phyloP scores from a whole-genome alignment of 257 asterid genomes.

The Fraxinus quadrangulata region DNA sequence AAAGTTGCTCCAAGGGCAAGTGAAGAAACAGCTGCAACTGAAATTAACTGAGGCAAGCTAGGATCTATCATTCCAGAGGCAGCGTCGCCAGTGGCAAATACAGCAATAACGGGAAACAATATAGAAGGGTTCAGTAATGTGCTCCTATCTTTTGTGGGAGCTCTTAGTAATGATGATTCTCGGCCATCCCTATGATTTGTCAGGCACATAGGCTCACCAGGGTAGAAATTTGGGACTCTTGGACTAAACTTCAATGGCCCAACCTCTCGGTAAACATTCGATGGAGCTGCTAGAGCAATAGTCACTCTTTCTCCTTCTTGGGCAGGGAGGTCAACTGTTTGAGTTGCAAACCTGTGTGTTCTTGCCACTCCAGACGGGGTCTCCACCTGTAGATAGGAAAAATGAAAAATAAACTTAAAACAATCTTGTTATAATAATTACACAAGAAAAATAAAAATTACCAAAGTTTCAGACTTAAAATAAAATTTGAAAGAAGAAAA shows the following conservation, averaged over 20 bases:
- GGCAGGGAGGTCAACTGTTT: conserved; percentile 92
- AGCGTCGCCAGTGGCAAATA: conserved; percentile 86
- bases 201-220: conserved; percentile 92
- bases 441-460: not conserved
- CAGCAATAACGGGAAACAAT: conserved; percentile 62
- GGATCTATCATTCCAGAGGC: conserved; percentile 91
- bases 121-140: conserved; percentile 64
- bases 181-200: conserved; percentile 87
- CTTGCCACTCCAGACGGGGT: conserved; percentile 89
- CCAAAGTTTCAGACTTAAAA: not conserved
- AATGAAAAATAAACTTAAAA: conserved; percentile 14
- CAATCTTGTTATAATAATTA: conserved; percentile 17
- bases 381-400: conserved; percentile 60
- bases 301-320: conserved; percentile 96
- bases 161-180: conserved; percentile 75
- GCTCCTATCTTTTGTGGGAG: conserved; percentile 64
- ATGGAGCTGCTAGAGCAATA: conserved; percentile 83
- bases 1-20: conserved; percentile 72
- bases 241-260: conserved; percentile 88
- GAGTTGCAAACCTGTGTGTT: conserved; percentile 94
- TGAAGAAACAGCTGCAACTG: conserved; percentile 71
- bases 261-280: conserved; percentile 58
- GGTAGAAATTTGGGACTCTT: conserved; percentile 70
- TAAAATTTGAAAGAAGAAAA: not conserved
- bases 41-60: conserved; percentile 75